Conservation (phyloP, 1,284 basidiomycete genomes). For the Tetrapyrgos nigripes region DNA sequence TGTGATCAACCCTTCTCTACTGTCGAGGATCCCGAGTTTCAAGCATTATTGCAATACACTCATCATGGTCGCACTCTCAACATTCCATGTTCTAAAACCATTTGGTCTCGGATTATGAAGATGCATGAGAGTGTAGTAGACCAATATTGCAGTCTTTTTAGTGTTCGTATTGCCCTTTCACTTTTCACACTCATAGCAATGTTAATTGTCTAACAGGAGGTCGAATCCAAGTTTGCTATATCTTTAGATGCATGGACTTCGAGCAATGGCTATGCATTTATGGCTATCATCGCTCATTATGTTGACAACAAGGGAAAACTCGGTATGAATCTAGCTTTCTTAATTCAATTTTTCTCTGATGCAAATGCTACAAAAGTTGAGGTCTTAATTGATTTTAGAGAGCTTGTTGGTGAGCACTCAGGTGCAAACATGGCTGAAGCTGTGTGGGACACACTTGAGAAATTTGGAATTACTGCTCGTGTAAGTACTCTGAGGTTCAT, state of each 20-base stretch:
- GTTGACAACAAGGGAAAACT: slow-evolving; percentile 26
- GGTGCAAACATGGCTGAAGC: slow-evolving; percentile 25
- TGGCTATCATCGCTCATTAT: slow-evolving; percentile 31
- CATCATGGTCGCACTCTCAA: not conserved
- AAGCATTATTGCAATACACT: slow-evolving; percentile 13
- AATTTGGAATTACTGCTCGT: slow-evolving; percentile 10
- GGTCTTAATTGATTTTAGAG: slow-evolving; percentile 19
- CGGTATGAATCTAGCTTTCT: not conserved
- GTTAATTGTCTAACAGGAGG: slow-evolving; percentile 16
- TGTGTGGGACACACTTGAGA: slow-evolving; percentile 20
- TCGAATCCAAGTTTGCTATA: slow-evolving; percentile 24
- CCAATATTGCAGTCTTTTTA: slow-evolving; percentile 16
- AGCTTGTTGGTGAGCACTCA: slow-evolving; percentile 23
- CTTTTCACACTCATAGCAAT: not conserved
- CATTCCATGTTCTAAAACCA: not conserved
- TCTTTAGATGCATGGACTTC: slow-evolving; percentile 36
- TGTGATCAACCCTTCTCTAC: slow-evolving; percentile 28
- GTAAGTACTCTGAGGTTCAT: slow-evolving; percentile 1
- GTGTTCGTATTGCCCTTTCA: slow-evolving; percentile 4
- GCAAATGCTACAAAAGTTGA: not conserved
- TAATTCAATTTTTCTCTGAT: not conserved
- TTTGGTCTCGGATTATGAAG: slow-evolving; percentile 15
- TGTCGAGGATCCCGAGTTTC: slow-evolving; percentile 23
- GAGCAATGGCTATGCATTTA: slow-evolving; percentile 28
- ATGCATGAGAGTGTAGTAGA: slow-evolving; percentile 19